These are phyloP conservation scores for Stephanocyclus meneghinianus DNA, from an alignment of 352 stramenopile species.

Conservation along the genomic window DNA sequence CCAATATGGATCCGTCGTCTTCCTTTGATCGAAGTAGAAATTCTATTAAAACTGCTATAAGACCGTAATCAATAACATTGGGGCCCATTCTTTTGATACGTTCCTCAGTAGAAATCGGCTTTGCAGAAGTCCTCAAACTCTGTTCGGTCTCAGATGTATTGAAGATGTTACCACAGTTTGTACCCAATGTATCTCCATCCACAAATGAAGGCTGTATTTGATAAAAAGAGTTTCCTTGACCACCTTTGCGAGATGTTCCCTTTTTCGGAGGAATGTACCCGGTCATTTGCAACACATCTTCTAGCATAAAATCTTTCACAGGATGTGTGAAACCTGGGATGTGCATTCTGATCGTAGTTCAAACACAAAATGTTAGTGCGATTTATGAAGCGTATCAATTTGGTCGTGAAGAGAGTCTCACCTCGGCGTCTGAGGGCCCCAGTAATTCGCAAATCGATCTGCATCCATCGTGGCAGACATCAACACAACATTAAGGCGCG, in stretches of 20 bases:
- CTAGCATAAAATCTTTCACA: conserved; percentile 94
- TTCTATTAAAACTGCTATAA: conserved; percentile 66
- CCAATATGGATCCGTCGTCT: conserved; percentile 87
- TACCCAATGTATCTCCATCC: conserved; percentile 48
- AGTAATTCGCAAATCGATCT: conserved; percentile 93
- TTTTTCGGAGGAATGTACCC: conserved; percentile 78
- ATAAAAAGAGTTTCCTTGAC: conserved; percentile 19
- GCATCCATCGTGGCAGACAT: conserved; percentile 95
- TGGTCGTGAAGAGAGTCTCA: neutral
- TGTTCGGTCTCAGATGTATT: conserved; percentile 10
- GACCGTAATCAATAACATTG: conserved; percentile 73
- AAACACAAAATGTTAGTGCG: conserved; percentile 28
- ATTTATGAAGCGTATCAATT: neutral
- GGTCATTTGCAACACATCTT: conserved; percentile 86
- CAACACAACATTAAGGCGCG: conserved; percentile 90
- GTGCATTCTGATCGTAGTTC: conserved; percentile 46
- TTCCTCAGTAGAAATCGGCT: conserved; percentile 58
- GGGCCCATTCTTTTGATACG: conserved; percentile 75
- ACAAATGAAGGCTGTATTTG: conserved; percentile 33
- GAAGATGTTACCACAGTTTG: conserved; percentile 25
- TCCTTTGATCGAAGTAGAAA: conserved; percentile 58
- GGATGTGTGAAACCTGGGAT: conserved; percentile 94
- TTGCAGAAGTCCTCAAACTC: conserved; percentile 7
- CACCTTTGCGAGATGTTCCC: conserved; percentile 43
- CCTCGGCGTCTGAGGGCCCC: conserved; percentile 51